These are phyloP conservation scores for Astrephomene gubernaculifera DNA, from an alignment of 139 green algal genomes.

Conservation along the genomic window DNA sequence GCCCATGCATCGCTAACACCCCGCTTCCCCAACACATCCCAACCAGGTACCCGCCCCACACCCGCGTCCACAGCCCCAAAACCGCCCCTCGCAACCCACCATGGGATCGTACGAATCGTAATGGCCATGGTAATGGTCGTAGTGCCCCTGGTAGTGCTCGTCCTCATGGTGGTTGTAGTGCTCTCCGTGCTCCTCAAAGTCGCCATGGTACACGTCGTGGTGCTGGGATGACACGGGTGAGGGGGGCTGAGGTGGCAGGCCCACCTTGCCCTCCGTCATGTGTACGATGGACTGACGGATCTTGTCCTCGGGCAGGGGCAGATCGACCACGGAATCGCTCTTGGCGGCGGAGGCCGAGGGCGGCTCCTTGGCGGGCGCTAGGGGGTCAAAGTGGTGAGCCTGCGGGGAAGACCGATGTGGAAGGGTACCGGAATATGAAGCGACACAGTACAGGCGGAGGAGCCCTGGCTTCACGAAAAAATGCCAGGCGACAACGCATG, in stretches of 20 bases:
- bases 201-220: constrained; percentile 8
- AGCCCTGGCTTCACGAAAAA: no score
- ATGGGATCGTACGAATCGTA: constrained; percentile 39
- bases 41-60: no score
- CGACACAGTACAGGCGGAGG: no score
- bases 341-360: no score
- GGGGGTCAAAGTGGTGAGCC: constrained; percentile 35
- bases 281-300: constrained; percentile 10
- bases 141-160: not conserved
- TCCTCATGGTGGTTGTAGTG: not conserved
- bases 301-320: constrained; percentile 11
- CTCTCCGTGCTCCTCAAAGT: constrained; percentile 17
- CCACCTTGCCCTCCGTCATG: constrained; percentile 24
- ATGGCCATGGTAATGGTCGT: constrained; percentile 42
- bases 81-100: not conserved
- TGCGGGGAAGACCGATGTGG: not conserved
- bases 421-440: no score
- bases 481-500: no score
- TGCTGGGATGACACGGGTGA: not conserved
- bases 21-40: no score
- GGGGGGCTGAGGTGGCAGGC: not conserved
- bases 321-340: not conserved
- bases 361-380: not conserved
- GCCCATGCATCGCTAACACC: no score
- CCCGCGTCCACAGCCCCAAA: no score